A percentile compares a stretch with the other conserved stretches of the same genome.
These are phyloP conservation scores for Luzula sylvatica DNA, from an alignment of 176 grass and related monocot species.

Conservation along the genomic window DNA sequence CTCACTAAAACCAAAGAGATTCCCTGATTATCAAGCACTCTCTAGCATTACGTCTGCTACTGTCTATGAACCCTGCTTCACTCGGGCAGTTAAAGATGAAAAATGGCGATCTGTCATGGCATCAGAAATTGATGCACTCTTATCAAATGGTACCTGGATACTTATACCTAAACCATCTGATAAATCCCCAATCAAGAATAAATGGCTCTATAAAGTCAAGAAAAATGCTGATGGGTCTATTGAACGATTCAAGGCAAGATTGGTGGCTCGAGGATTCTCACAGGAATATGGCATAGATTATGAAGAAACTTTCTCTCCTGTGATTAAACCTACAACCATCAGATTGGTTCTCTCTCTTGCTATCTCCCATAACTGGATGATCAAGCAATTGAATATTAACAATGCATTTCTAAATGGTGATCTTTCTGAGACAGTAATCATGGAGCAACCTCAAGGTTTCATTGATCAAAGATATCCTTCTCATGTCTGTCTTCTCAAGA, in stretches of 20 bases:
- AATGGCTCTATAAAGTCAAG: not conserved
- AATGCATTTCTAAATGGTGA: slow-evolving; percentile 5
- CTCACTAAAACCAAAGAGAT: too few species aligned
- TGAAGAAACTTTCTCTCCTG: not conserved
- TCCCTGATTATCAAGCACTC: too few species aligned
- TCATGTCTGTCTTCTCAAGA: not conserved
- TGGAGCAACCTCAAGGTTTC: not conserved
- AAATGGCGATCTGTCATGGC: not conserved
- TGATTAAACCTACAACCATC: not conserved
- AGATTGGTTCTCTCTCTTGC: not conserved
- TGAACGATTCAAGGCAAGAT: not conserved
- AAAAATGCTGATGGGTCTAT: not conserved
- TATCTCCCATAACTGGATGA: not conserved
- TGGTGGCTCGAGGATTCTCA: not conserved
- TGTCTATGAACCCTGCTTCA: not conserved
- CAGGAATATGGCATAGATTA: not conserved
- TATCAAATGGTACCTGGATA: not conserved
- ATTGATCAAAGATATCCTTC: too few species aligned
- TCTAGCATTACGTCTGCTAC: not conserved
- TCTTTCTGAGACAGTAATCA: not conserved
- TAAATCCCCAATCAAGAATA: not conserved
- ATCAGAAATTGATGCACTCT: not conserved
- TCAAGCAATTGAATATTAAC: slow-evolving; percentile 1
- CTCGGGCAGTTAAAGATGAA: not conserved
- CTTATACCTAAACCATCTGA: not conserved